phyloP scores from a whole-genome alignment of 495 filamentous ascomycete genomes.

The Trichoderma reesei region DNA sequence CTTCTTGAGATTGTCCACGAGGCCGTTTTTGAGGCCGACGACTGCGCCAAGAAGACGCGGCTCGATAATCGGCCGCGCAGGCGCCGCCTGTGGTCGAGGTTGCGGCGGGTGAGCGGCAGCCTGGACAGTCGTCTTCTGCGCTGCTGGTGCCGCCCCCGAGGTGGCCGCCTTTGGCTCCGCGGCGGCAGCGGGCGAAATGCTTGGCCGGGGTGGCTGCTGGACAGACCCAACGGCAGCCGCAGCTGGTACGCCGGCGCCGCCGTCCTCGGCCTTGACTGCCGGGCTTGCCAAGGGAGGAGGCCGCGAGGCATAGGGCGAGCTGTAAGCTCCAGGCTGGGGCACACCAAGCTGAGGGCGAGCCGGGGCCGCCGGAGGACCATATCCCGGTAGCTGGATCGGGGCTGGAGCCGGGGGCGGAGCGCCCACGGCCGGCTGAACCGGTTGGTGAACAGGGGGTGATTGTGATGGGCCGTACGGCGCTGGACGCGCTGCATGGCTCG shows the following conservation, averaged over 20 bases:
- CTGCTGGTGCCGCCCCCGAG: neutral
- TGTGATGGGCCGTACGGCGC: slow-evolving; percentile 19
- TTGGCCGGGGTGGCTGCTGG: neutral
- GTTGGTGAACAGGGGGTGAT: slow-evolving; percentile 17
- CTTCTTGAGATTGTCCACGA: slow-evolving; percentile 19
- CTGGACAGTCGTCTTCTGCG: slow-evolving; percentile 8
- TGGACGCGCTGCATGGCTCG: slow-evolving; percentile 14
- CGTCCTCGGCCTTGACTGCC: slow-evolving; percentile 7
- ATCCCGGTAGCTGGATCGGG: slow-evolving; percentile 26
- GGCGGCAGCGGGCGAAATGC: neutral
- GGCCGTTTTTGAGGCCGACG: slow-evolving; percentile 22
- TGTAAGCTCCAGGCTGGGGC: slow-evolving; percentile 24
- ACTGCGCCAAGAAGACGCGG: slow-evolving; percentile 20
- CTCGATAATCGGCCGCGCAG: slow-evolving; percentile 21
- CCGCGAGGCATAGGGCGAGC: slow-evolving; percentile 34
- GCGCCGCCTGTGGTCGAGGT: neutral
- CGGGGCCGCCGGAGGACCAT: slow-evolving; percentile 19
- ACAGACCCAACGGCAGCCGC: neutral
- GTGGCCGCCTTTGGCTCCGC: neutral
- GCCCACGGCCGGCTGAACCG: slow-evolving; percentile 21
- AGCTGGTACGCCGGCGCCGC: neutral
- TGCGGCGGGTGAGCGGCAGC: slow-evolving; percentile 11
- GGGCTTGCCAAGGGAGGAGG: slow-evolving; percentile 18
- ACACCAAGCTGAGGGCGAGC: slow-evolving; percentile 23
- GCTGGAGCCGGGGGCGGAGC: slow-evolving; percentile 23